Conservation (phyloP, 495 filamentous ascomycete species). For the Aspergillus egyptiacus region DNA sequence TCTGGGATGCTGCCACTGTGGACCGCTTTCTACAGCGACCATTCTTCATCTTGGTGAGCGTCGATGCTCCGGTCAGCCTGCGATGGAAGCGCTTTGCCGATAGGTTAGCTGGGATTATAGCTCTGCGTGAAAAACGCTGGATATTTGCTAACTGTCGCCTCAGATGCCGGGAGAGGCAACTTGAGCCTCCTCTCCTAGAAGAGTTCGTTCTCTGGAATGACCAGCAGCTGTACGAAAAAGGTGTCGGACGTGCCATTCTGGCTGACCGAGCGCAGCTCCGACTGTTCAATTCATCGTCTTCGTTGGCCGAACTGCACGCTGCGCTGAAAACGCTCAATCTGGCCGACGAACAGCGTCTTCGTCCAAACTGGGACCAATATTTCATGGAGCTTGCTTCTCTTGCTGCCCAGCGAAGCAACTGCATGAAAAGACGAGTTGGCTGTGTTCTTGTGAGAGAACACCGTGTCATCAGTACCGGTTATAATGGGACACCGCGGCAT, state of each 20-base stretch:
- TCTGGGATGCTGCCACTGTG: slow-evolving; percentile 60
- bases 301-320: slow-evolving; percentile 59
- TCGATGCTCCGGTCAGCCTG: slow-evolving; percentile 80
- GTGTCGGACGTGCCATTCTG: slow-evolving; percentile 60
- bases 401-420: slow-evolving; percentile 87
- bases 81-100: slow-evolving; percentile 70
- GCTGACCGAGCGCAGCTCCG: slow-evolving; percentile 74
- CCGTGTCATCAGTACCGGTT: slow-evolving; percentile 91
- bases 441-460: slow-evolving; percentile 88
- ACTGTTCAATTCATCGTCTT: slow-evolving; percentile 75
- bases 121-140: not conserved
- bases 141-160: slow-evolving; percentile 1
- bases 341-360: slow-evolving; percentile 67
- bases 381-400: slow-evolving; percentile 95
- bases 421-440: slow-evolving; percentile 95
- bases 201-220: slow-evolving; percentile 75
- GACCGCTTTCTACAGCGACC: slow-evolving; percentile 72
- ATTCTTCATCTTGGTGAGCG: slow-evolving; percentile 86
- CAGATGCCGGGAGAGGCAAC: slow-evolving; percentile 39
- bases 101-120: slow-evolving; percentile 31
- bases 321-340: slow-evolving; percentile 67
- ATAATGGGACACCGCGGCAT: slow-evolving; percentile 89
- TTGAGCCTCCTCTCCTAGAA: slow-evolving; percentile 57
- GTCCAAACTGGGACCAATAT: slow-evolving; percentile 95
- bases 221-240: slow-evolving; percentile 63